phyloP scores from a whole-genome alignment of 768 basidiomycete species.

The Suillus subluteus region DNA sequence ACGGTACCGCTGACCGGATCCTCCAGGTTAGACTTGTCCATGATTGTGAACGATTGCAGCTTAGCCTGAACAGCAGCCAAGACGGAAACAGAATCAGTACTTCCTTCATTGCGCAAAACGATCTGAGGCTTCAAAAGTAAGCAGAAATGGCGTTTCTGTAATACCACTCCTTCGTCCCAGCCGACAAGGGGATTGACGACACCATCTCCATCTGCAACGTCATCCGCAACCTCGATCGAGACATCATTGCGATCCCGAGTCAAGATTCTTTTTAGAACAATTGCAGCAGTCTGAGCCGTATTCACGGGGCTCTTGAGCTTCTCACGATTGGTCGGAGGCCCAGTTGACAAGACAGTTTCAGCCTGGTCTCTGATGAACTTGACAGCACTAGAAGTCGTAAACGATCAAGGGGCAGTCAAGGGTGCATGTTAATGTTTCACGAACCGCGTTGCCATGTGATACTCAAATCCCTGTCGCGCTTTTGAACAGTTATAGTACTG shows the following conservation, averaged over 20 bases:
- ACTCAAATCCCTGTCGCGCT: constrained; percentile 77
- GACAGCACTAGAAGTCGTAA: constrained; percentile 56
- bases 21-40: constrained; percentile 76
- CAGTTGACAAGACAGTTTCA: constrained; percentile 38
- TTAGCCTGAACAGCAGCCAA: constrained; percentile 81
- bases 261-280: constrained; percentile 66
- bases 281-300: constrained; percentile 68
- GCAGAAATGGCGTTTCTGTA: constrained; percentile 76
- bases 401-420: constrained; percentile 15
- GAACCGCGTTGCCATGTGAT: constrained; percentile 85
- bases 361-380: constrained; percentile 89
- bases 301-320: constrained; percentile 37
- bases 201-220: constrained; percentile 34
- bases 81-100: constrained; percentile 57
- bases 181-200: constrained; percentile 64
- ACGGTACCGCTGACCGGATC: constrained; percentile 87
- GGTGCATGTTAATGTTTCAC: constrained; percentile 24
- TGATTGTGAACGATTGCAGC: constrained; percentile 75
- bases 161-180: constrained; percentile 72
- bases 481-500: constrained; percentile 88
- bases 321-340: constrained; percentile 22
- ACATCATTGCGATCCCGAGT: constrained; percentile 54
- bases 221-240: constrained; percentile 40
- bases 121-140: constrained; percentile 92
- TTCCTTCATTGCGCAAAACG: constrained; percentile 61